These are phyloP conservation scores for Torulaspora delbrueckii DNA, from an alignment of 805 yeast species.

Conservation along the genomic window DNA sequence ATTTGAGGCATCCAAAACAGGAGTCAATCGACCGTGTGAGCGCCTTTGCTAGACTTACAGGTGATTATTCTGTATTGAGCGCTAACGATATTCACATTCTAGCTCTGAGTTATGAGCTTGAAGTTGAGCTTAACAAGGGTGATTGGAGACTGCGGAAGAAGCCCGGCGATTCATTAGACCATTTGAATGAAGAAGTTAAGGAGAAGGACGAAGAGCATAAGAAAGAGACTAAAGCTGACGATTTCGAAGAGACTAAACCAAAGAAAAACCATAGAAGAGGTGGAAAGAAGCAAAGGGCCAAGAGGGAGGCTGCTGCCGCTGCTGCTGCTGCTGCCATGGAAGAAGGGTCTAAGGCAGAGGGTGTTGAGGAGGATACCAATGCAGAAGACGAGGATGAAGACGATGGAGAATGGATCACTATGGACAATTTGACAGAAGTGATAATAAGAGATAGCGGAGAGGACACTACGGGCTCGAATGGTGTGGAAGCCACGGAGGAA, in stretches of 20 bases:
- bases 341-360: conserved; percentile 1
- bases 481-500: conserved; percentile 36
- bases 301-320: conserved; percentile 42
- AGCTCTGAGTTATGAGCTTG: conserved; percentile 87
- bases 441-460: conserved; percentile 67
- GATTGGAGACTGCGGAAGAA: conserved; percentile 62
- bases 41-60: conserved; percentile 79
- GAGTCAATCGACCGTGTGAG: conserved; percentile 59
- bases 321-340: conserved; percentile 20
- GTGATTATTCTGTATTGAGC: conserved; percentile 85
- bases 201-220: conserved; percentile 8
- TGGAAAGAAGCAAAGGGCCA: conserved; percentile 59
- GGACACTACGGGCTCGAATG: conserved; percentile 37
- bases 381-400: conserved; percentile 56
- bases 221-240: conserved; percentile 17
- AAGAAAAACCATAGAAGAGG: conserved; percentile 56
- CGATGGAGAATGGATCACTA: conserved; percentile 92
- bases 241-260: conserved; percentile 13
- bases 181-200: conserved; percentile 19
- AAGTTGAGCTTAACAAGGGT: conserved; percentile 62
- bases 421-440: conserved; percentile 71
- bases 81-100: conserved; percentile 88
- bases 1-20: conserved; percentile 71
- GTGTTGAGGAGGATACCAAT: conserved; percentile 7
- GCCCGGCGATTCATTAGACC: conserved; percentile 56